Base-by-base conservation (phyloP, 1,284 basidiomycete genomes). In the Cutaneotrichosporon sp. region DNA sequence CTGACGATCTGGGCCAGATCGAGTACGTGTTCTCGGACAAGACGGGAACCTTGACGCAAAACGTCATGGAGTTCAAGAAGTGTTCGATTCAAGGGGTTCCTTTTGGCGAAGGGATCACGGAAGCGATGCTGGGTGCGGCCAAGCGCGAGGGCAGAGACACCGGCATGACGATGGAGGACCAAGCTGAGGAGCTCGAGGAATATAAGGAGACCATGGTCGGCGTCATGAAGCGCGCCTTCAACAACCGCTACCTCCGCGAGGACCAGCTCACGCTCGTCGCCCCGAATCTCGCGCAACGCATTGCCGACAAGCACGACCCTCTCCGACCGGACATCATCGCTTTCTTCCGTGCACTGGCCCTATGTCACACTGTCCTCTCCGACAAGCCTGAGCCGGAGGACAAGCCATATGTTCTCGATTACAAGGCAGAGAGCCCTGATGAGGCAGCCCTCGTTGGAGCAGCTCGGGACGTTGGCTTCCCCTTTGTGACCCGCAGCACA, bases 11-110 rank as follows among this genome's bases (percentile, higher is more conserved):
- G 1, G 93, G 93, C 24, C 93, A 97, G 76, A 97, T 97, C 74
- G 93, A 96, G 77, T 97, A 97, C 74, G 81, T 97, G 63, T 97
- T 97, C 76, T 92, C 89, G 5, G 93, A 98, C 82, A 98, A 98
- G 79, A 96, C 92, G 0, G 91, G 91, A 14, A 96, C 92, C 2
- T 82, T 96, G 50, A 96, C 92, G 3, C 90, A 97, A 74, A 97
- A 93, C 75, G 77, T 96, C 61, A 98, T 97, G 93, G 93, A 97
- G 78, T 97, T 96, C 76, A 92, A 97, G 72, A 92, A 90, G 71
- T 96, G 91, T 65, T 94, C 90, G 0, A 81, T 97, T 60, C 77
- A 84, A 53, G 93, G 92, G 3, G 77, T 90, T 0, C 66, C 84
- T 0, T 97, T 96, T 65, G 93, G 91, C 16, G 92, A 97, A 65